Evolutionary conservation across 345 rosid species (phyloP).

Genomic region (Hypericum perforatum): DNA sequence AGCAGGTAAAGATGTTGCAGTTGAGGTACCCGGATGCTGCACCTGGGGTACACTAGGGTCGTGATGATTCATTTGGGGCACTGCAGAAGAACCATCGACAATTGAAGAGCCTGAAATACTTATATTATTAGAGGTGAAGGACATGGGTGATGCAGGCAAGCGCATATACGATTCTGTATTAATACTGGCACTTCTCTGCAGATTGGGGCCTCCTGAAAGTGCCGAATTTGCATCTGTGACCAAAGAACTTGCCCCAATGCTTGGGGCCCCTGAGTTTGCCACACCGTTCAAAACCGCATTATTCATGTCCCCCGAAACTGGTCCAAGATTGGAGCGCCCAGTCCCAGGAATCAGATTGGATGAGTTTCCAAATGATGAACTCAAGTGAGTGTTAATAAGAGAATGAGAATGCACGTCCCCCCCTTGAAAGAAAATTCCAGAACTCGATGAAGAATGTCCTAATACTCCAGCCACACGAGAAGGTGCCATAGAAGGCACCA

Average conservation of each 20-base stretch:
- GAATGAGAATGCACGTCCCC: conserved; percentile 92
- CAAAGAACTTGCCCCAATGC: conserved; percentile 89
- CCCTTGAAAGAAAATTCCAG: conserved; percentile 94
- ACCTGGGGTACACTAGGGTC: conserved; percentile 53
- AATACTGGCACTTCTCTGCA: conserved; percentile 94
- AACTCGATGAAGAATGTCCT: conserved; percentile 84
- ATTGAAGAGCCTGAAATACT: conserved; percentile 81
- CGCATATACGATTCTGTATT: conserved; percentile 92
- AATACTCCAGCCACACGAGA: conserved; percentile 69
- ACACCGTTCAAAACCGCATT: conserved; percentile 69
- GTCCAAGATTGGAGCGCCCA: conserved; percentile 55
- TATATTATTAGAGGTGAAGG: conserved; percentile 85
- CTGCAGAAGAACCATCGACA: conserved; percentile 74
- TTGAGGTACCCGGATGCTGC: conserved; percentile 61
- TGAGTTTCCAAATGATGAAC: conserved; percentile 71
- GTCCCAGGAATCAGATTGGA: conserved; percentile 68
- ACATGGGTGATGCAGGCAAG: conserved; percentile 89
- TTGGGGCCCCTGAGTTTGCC: conserved; percentile 82
- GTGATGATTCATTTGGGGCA: conserved; percentile 55
- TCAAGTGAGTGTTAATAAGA: conserved; percentile 75
- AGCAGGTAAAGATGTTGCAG: conserved; percentile 58
- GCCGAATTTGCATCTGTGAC: conserved; percentile 96
- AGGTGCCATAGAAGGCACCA: conserved; percentile 57
- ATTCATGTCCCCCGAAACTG: conserved; percentile 75
- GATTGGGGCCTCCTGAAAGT: conserved; percentile 72